A percentile compares a stretch with the other conserved stretches of the same genome.
These are phyloP conservation scores for Dictyostelium intermedium DNA, from an alignment of 78 protist genomes.

Conservation along the genomic window DNA sequence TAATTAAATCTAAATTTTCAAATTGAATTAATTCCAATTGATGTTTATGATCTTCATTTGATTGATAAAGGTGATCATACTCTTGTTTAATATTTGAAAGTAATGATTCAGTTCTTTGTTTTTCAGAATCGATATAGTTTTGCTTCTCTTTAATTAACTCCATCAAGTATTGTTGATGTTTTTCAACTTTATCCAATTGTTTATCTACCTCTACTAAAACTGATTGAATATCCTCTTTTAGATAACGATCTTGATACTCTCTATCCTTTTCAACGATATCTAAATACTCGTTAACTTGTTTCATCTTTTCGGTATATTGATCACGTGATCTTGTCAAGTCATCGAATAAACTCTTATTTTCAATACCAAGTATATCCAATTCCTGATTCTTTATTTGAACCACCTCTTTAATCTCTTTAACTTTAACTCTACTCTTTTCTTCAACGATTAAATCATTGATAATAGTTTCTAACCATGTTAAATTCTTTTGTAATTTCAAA, in stretches of 20 bases:
- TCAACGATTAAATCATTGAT: background rate
- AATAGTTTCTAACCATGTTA: background rate
- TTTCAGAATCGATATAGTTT: background rate
- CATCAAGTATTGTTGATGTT: background rate
- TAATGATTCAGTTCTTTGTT: background rate
- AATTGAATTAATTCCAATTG: background rate
- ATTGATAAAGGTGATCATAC: constrained; percentile 12
- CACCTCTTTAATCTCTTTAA: background rate
- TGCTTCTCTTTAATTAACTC: background rate
- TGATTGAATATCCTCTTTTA: background rate
- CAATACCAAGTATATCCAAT: background rate
- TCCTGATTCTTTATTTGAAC: background rate
- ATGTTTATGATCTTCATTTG: background rate
- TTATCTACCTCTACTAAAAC: background rate
- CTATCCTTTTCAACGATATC: background rate
- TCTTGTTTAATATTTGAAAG: background rate
- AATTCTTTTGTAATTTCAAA: background rate
- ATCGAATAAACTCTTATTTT: background rate
- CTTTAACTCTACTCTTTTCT: background rate
- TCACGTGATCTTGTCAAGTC: background rate
- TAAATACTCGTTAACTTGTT: background rate
- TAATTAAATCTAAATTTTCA: background rate
- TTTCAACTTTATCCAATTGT: background rate
- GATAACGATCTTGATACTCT: background rate
- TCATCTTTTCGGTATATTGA: background rate